Evolutionary conservation across 768 basidiomycete genomes (phyloP).

Genomic region (Leccinum arenicola): DNA sequence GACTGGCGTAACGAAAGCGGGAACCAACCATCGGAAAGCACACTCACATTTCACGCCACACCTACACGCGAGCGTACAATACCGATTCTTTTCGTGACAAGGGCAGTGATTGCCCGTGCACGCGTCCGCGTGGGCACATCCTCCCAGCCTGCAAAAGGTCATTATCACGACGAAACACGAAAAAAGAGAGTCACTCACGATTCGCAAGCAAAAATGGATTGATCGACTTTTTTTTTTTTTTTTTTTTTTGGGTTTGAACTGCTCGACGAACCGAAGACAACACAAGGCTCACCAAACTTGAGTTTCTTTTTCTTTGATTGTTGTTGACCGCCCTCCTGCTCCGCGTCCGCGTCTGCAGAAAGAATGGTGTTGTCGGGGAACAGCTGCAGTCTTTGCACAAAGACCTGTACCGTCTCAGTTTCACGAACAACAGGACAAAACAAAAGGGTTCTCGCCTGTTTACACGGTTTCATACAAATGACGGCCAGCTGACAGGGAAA

Average conservation of each 20-base stretch:
- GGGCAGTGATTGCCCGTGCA: conserved; percentile 41
- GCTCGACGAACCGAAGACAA: too few relatives aligned
- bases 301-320: conserved; percentile 1
- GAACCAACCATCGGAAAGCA: not conserved
- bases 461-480: too few relatives aligned
- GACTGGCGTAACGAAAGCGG: not conserved
- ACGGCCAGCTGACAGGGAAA: conserved; percentile 36
- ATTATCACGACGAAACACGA: too few relatives aligned
- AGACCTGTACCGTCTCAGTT: conserved; percentile 5
- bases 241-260: too few relatives aligned
- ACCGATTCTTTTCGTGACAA: conserved; percentile 38
- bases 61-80: conserved; percentile 48
- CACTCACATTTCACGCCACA: conserved; percentile 43
- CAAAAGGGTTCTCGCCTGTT: too few relatives aligned
- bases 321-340: not conserved
- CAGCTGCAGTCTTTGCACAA: conserved; percentile 19
- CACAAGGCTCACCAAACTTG: conserved; percentile 16
- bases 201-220: not conserved
- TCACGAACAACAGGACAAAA: too few relatives aligned
- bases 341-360: conserved; percentile 8
- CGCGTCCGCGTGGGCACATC: conserved; percentile 48
- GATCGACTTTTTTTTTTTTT: conserved; percentile 14
- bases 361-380: conserved; percentile 20
- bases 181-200: conserved; percentile 21
- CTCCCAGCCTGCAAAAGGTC: conserved; percentile 25